phyloP scores from a whole-genome alignment of 2,329 filamentous ascomycete species.

The Macrophomina phaseolina region DNA sequence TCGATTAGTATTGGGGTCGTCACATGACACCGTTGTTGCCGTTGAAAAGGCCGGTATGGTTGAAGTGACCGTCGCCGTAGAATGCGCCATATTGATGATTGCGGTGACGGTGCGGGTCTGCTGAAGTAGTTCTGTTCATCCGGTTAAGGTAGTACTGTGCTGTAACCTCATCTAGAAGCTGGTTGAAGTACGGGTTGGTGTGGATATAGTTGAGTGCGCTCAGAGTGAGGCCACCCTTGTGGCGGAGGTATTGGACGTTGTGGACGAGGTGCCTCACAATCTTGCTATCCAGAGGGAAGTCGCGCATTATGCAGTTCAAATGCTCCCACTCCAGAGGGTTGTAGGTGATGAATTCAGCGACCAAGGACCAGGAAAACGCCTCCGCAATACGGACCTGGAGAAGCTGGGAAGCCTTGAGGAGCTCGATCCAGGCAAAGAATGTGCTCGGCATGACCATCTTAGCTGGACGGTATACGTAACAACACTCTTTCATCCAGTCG shows the following conservation, averaged over 20 bases:
- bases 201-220: background rate
- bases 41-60: background rate
- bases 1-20: too few species aligned
- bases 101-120: too few species aligned
- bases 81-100: too few species aligned
- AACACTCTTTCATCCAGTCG: conserved; percentile 3
- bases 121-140: background rate
- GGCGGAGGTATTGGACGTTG: background rate
- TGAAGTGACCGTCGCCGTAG: too few species aligned
- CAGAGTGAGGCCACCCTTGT: background rate
- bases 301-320: background rate
- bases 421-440: conserved; percentile 10
- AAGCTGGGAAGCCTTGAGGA: background rate
- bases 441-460: background rate
- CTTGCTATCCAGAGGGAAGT: background rate
- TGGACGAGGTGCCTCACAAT: conserved; percentile 4
- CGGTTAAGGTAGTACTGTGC: background rate
- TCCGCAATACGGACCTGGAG: background rate
- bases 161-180: background rate
- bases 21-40: too few species aligned
- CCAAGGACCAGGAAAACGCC: background rate
- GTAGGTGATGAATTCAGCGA: background rate
- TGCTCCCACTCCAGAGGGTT: background rate
- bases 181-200: background rate
- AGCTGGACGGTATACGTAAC: background rate